Evolutionary conservation across 2,329 filamentous ascomycete genomes (phyloP), one percentile per base, ranked within the genome.

Genomic region (Penicillium sp.): DNA sequence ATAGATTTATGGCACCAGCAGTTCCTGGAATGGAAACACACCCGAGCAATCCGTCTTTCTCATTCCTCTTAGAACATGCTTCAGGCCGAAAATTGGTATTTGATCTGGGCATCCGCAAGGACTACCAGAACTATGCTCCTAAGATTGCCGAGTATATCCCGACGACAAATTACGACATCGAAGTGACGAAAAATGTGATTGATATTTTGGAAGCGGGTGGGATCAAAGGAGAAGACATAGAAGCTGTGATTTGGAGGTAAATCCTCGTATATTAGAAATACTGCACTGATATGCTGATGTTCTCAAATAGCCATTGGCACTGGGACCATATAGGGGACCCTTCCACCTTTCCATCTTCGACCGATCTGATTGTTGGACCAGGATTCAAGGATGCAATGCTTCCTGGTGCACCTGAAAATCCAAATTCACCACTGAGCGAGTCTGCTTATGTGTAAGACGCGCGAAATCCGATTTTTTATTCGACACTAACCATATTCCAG

Each of bases 361-460:
- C 78, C 1, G 70, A 73, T 2, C 59, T 81, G 6, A 71, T 81
- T 4, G 78, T 81, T 9, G 79, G 79, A 2, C 79, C 78, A 8
- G 78, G 78, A 0, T 80, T 81, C 57, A 77, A 73, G 37, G 56
- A 68, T 3, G 62, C 64, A 0, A 73, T 78, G 48, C 54, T 72
- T 5, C 80, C 80, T 4, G 79, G 73, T 2, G 81, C 76, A 54
- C 80, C 80, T 2, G 61, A 65, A 8, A 74, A 76, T 19, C 54
- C 67, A 14, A 66, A 77, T 13, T 65, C 74, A 0, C 70, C 69
- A 0, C 68, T 80, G 16, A 56, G 69, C 18, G 75, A 80, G 34
- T 69, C 64, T 19, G 77, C 78, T 53, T 78, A 76, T 52, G 64
- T 71, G 79, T 37, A 59, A 74, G 23, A 60, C 16, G 2, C 3